Evolutionary conservation across 345 rosid species (phyloP).

Genomic region (Mercurialis annua): DNA sequence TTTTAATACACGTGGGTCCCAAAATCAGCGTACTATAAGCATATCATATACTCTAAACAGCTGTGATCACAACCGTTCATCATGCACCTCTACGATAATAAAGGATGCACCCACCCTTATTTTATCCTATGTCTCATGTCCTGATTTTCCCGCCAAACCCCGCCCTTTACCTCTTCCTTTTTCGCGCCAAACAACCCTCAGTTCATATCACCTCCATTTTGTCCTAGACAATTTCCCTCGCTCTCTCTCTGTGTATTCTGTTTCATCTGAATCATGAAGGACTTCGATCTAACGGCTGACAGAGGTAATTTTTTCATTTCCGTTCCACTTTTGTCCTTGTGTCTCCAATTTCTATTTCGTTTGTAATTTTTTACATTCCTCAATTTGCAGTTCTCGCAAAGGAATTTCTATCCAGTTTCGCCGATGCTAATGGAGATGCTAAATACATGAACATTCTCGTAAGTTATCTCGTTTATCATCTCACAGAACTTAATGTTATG

Average conservation of each 20-base stretch:
- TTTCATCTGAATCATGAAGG: conserved; percentile 48
- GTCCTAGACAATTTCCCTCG: background rate
- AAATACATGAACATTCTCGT: conserved; percentile 84
- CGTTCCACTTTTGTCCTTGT: background rate
- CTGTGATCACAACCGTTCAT: background rate
- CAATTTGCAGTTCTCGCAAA: conserved; percentile 50
- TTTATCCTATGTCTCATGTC: conserved; percentile 16
- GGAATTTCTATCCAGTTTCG: conserved; percentile 73
- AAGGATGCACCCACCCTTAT: conserved; percentile 38
- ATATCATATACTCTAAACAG: background rate
- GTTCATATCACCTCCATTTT: background rate
- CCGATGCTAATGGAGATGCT: conserved; percentile 61
- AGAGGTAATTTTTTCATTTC: conserved; percentile 39
- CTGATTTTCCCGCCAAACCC: conserved; percentile 14
- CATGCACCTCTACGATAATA: background rate
- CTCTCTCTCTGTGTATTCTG: conserved; percentile 1
- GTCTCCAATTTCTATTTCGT: background rate
- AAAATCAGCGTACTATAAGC: background rate
- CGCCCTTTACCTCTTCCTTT: conserved; percentile 4
- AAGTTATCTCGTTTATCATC: conserved; percentile 26
- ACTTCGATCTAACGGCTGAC: conserved; percentile 52
- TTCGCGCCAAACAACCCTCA: conserved; percentile 24
- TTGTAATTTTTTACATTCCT: background rate
- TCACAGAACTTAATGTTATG: background rate
- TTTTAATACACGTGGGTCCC: background rate